Evolutionary conservation across 805 yeast genomes (phyloP), one percentile per base, ranked within the genome.

Genomic region (Myxozyma nipponensis): DNA sequence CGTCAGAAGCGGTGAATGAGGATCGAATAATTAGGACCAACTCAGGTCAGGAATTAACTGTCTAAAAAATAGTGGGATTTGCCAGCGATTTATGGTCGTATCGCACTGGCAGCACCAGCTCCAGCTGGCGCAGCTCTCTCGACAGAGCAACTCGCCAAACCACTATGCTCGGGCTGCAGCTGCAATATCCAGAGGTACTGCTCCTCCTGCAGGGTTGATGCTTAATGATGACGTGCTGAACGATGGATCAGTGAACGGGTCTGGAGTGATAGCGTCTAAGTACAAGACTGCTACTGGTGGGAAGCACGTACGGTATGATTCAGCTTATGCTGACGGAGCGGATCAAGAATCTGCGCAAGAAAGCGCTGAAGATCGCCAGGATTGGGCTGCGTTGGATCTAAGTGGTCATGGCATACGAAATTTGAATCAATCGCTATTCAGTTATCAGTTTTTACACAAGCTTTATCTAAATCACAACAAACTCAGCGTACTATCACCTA

Each of bases 321-420:
- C 75, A 46, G 69, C 70, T 52, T 19, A 72, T 60, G 21, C 61
- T 62, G 48, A 65, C 63, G 53, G 63, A 58, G 40, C 49, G 19
- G 46, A 52, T 15, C 49, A 50, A 24, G 46, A 50, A 34, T 26
- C 44, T 24, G 24, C 47, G 19, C 48, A 18, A 19, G 47, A 39
- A 10, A 10, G 4, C 23, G 25, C 46, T 5, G 56, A 48, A 19
- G 28, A 30, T 17, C 48, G 61, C 19, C 60, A 55, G 39, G 60
- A 57, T 32, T 93, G 99, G 99, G 85, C 95, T 47, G 91, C 90
- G 4, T 72, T 93, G 58, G 99, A 93, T 70, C 73, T 91, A 58
- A 82, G 95, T 57, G 96, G 96, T 52, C 95, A 93, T 68, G 86
- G 91, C 30, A 73, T 93, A 46, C 72, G 79, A 55, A 77, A 79